phyloP scores from a whole-genome alignment of 345 rosid species.

The Barbarea vulgaris region DNA sequence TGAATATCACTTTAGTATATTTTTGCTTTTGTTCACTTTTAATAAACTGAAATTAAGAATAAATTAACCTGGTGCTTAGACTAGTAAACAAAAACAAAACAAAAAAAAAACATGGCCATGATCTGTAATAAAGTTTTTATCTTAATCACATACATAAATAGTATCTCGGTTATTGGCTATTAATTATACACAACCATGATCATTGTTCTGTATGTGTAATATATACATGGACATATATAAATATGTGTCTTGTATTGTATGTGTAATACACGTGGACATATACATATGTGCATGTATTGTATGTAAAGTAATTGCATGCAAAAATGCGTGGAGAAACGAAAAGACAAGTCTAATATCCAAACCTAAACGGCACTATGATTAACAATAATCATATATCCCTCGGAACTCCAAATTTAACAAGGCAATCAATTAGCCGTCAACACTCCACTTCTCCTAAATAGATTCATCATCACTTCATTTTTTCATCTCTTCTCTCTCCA shows the following conservation, averaged over 20 bases:
- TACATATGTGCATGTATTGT: too few species aligned
- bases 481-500: slow-evolving; percentile 21
- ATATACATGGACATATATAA: background rate
- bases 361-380: slow-evolving; percentile 35
- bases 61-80: too few species aligned
- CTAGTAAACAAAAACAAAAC: too few species aligned
- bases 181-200: slow-evolving; percentile 21
- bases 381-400: slow-evolving; percentile 41
- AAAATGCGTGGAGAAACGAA: slow-evolving; percentile 27
- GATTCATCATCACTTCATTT: slow-evolving; percentile 30
- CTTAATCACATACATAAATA: background rate
- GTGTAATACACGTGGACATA: too few species aligned
- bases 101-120: slow-evolving; percentile 14
- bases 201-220: slow-evolving; percentile 12
- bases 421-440: slow-evolving; percentile 44
- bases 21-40: too few species aligned
- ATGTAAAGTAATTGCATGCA: slow-evolving; percentile 29
- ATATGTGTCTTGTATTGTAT: background rate
- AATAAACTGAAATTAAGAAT: too few species aligned
- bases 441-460: slow-evolving; percentile 34
- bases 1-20: too few species aligned
- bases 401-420: slow-evolving; percentile 42
- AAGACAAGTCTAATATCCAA: slow-evolving; percentile 43
- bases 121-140: slow-evolving; percentile 14
- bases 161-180: slow-evolving; percentile 26